Evolutionary conservation across 169 alveolate genomes (phyloP), one percentile per base, ranked within the genome.

Genomic region (Amoebophrya sp.): DNA sequence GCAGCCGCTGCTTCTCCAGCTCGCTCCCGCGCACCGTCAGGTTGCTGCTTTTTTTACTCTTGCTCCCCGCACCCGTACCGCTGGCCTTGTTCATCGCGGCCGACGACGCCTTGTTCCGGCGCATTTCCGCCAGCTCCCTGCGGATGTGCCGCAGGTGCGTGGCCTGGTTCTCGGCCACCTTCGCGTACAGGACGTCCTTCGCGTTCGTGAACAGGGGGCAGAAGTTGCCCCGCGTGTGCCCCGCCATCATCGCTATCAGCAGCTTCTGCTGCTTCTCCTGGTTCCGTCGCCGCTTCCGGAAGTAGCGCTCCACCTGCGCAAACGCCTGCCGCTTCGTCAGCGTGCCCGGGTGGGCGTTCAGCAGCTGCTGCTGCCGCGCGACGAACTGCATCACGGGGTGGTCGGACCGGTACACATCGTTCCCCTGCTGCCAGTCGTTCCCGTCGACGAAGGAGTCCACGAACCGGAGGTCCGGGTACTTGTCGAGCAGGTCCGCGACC

Each of bases 391-490:
- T 92, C 31, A 88, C 94, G 4, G 94, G 94, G 69, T 92, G 94
- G 88, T 92, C 94, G 7, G 69, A 89, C 10, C 94, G 92, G 89
- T 67, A 91, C 31, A 88, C 40, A 70, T 91, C 93, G 38, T 50
- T 50, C 31, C 93, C 93, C 41, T 89, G 69, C 69, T 41, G 23
- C 94, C 95, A 94, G 45, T 95, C 95, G 92, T 96, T 96, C 16
- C 95, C 97, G 69, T 95, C 96, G 38, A 92, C 94, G 90, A 88
- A 96, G 89, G 97, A 95, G 67, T 94, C 95, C 89, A 94, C 96
- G 90, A 96, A 96, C 89, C 97, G 50, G 67, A 96, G 92, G 91
- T 96, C 96, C 20, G 97, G 97, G 91, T 95, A 96, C 93, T 95
- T 95, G 89, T 91, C 88, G 70, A 96, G 92, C 41, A 96, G 91